Evolutionary conservation across 345 rosid genomes (phyloP).

Genomic region (Garcia nutans): DNA sequence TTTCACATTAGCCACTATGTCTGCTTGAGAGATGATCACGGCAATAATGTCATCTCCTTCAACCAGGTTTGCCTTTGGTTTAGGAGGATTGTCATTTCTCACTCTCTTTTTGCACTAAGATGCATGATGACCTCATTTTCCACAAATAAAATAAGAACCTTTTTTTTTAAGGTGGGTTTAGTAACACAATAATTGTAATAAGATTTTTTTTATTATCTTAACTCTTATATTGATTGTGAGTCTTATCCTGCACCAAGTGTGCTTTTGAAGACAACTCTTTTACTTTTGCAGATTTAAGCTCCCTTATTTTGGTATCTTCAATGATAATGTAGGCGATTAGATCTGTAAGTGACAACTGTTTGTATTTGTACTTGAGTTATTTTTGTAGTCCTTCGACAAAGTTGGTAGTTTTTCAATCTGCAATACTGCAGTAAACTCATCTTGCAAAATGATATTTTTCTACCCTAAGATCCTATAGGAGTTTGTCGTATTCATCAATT

Average conservation of each 20-base stretch:
- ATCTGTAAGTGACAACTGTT: not conserved
- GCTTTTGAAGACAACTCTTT: not conserved
- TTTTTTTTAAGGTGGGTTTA: not conserved
- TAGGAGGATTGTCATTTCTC: no score
- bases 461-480: not conserved
- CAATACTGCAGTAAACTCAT: no score
- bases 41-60: no score
- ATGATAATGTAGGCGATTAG: not conserved
- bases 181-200: not conserved
- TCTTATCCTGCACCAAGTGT: not conserved
- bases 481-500: not conserved
- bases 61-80: no score
- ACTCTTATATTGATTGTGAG: no score
- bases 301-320: not conserved
- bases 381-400: not conserved
- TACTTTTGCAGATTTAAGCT: not conserved
- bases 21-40: no score
- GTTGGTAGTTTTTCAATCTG: no score
- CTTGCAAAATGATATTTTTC: no score
- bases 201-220: not conserved
- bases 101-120: no score
- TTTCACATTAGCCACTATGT: no score
- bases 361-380: not conserved
- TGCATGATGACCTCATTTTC: not conserved
- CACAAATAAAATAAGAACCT: not conserved